Conservation (phyloP, 1,284 basidiomycete genomes). For the Moesziomyces parantarcticus region DNA sequence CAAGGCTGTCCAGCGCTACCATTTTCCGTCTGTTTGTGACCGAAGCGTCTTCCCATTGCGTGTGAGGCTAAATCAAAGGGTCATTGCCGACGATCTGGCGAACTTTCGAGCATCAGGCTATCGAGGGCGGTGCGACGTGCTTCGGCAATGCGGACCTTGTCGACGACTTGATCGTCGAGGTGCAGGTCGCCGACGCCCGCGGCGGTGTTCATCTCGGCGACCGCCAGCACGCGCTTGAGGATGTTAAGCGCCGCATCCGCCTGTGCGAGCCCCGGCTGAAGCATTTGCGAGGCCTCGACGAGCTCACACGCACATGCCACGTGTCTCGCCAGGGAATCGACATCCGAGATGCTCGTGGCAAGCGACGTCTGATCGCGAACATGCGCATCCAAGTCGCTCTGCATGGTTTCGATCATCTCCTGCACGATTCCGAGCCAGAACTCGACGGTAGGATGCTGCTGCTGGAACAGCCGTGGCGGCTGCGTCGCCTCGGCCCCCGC, state of each 20-base stretch:
- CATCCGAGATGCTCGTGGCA: constrained; percentile 20
- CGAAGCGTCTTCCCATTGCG: too few relatives aligned
- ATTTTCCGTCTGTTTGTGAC: too few relatives aligned
- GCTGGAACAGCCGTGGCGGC: constrained; percentile 9
- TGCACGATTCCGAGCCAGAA: constrained; percentile 35
- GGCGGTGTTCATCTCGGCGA: constrained; percentile 9
- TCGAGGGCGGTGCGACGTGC: constrained; percentile 3
- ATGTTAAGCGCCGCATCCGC: constrained; percentile 18
- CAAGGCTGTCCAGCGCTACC: too few relatives aligned
- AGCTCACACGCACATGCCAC: constrained; percentile 23
- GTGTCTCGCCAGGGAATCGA: constrained; percentile 36
- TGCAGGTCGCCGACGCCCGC: constrained; percentile 6
- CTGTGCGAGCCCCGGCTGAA: constrained; percentile 8
- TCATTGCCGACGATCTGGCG: background rate
- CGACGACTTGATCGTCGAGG: constrained; percentile 12
- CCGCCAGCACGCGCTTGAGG: constrained; percentile 28
- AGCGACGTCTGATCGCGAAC: constrained; percentile 16
- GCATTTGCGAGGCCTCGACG: constrained; percentile 11
- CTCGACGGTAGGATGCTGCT: constrained; percentile 42
- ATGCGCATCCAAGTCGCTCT: constrained; percentile 37
- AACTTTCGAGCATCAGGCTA: background rate
- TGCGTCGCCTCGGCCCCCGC: background rate
- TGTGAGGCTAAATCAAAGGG: too few relatives aligned
- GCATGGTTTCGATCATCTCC: constrained; percentile 24
- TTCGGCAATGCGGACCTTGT: constrained; percentile 10